Percentiles rank a stretch among this genome's conserved stretches.
phyloP scores from a whole-genome alignment of 495 filamentous ascomycete species.

The Trichoderma erinaceum region DNA sequence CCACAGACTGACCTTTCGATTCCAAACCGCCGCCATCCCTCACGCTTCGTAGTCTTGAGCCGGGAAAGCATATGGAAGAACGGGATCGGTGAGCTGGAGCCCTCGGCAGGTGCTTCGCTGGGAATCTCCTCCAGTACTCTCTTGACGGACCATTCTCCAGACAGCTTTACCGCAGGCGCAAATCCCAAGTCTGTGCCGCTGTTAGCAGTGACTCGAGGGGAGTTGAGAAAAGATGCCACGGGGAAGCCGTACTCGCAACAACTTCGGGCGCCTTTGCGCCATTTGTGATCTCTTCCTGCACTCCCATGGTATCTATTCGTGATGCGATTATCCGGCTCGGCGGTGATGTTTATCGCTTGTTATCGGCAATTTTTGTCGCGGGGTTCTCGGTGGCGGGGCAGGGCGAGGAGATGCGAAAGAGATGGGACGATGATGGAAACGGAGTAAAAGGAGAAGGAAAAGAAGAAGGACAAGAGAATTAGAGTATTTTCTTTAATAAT shows the following conservation, averaged over 20 bases:
- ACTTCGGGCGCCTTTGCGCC: neutral
- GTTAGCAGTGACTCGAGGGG: neutral
- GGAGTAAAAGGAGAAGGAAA: neutral
- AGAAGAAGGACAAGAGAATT: neutral
- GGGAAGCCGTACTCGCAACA: neutral
- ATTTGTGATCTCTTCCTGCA: neutral
- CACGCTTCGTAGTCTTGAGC: slow-evolving; percentile 90
- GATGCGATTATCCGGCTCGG: neutral
- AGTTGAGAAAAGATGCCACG: no score
- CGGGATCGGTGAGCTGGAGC: slow-evolving; percentile 67
- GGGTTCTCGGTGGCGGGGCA: neutral
- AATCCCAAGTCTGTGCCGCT: slow-evolving; percentile 24
- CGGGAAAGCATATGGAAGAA: slow-evolving; percentile 92
- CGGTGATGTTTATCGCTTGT: neutral
- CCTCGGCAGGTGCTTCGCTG: slow-evolving; percentile 45
- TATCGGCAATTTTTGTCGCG: slow-evolving; percentile 9
- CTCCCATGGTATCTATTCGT: neutral
- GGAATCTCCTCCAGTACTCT: slow-evolving; percentile 40
- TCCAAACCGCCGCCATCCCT: slow-evolving; percentile 87
- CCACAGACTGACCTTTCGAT: slow-evolving; percentile 48
- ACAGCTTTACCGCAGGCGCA: slow-evolving; percentile 30
- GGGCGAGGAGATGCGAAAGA: neutral
- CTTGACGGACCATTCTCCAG: slow-evolving; percentile 45
- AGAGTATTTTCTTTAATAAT: no score
- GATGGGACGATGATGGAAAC: neutral